Evolutionary conservation across 768 basidiomycete genomes (phyloP).

Genomic region (Rubroboletus pulcherrimus): DNA sequence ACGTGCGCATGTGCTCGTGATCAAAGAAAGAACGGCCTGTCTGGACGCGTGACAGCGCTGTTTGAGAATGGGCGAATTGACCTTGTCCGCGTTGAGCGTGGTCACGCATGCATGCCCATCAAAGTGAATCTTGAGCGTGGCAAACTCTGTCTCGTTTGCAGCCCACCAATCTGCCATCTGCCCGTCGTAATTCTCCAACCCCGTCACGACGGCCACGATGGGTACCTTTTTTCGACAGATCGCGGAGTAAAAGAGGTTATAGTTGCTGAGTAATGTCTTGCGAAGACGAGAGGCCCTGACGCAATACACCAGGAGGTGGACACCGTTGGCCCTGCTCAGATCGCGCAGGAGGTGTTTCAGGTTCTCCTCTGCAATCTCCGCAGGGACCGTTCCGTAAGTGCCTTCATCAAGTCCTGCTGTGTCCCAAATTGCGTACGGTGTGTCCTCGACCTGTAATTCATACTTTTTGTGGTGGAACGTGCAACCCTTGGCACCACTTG

Average conservation of each 20-base stretch:
- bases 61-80: slow-evolving; percentile 28
- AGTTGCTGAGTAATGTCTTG: slow-evolving; percentile 29
- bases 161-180: slow-evolving; percentile 34
- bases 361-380: slow-evolving; percentile 27
- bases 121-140: slow-evolving; percentile 30
- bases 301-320: slow-evolving; percentile 33
- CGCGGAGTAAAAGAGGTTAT: slow-evolving; percentile 36
- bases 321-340: slow-evolving; percentile 24
- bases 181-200: slow-evolving; percentile 34
- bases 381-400: slow-evolving; percentile 26
- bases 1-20: slow-evolving; percentile 16
- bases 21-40: slow-evolving; percentile 17
- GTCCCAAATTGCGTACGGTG: slow-evolving; percentile 32
- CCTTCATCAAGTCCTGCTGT: slow-evolving; percentile 40
- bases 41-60: slow-evolving; percentile 28
- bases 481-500: slow-evolving; percentile 32
- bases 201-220: slow-evolving; percentile 36
- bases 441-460: slow-evolving; percentile 24
- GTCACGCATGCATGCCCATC: slow-evolving; percentile 39
- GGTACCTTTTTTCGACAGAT: slow-evolving; percentile 36
- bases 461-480: slow-evolving; percentile 32
- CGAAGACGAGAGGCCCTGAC: slow-evolving; percentile 32
- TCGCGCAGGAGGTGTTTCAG: slow-evolving; percentile 24
- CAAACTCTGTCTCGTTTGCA: slow-evolving; percentile 29
- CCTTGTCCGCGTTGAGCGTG: slow-evolving; percentile 29